Evolutionary conservation across 2,329 filamentous ascomycete genomes (phyloP).

Genomic region (Penicillium sp.): DNA sequence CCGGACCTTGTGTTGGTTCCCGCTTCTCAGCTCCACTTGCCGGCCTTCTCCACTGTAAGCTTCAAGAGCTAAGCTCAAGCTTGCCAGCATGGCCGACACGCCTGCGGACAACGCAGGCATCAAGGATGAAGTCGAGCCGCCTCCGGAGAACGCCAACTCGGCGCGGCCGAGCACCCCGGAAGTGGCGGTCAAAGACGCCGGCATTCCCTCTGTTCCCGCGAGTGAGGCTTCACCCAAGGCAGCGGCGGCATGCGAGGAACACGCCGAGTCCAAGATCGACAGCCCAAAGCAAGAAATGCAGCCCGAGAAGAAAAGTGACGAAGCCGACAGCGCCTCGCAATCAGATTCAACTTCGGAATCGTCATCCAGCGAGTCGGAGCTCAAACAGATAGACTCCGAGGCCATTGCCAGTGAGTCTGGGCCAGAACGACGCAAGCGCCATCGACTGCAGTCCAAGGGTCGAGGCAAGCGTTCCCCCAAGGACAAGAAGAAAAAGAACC

Average conservation of each 20-base stretch:
- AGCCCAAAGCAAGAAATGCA: constrained; percentile 20
- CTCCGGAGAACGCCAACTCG: constrained; percentile 21
- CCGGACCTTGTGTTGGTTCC: no score
- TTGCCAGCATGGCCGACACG: constrained; percentile 32
- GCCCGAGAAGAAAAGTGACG: constrained; percentile 20
- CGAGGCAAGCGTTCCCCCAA: constrained; percentile 35
- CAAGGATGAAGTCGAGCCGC: constrained; percentile 32
- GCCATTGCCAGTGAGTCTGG: constrained; percentile 23
- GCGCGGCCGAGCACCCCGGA: constrained; percentile 15
- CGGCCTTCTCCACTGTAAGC: background rate
- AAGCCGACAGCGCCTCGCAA: constrained; percentile 11
- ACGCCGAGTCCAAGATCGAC: no score
- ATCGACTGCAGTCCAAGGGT: constrained; percentile 38
- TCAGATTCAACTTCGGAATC: constrained; percentile 14
- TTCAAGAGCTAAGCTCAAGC: no score
- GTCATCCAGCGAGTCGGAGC: constrained; percentile 21
- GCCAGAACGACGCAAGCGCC: constrained; percentile 29
- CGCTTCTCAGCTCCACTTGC: no score
- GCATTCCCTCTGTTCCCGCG: constrained; percentile 20
- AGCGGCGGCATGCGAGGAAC: constrained; percentile 23
- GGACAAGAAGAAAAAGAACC: constrained; percentile 37
- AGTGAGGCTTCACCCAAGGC: constrained; percentile 28
- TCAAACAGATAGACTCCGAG: constrained; percentile 19
- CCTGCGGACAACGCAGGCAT: constrained; percentile 24
- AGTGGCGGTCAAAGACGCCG: constrained; percentile 23